Evolutionary conservation across 2,329 filamentous ascomycete genomes (phyloP).

Genomic region (Calonectria pteridis): DNA sequence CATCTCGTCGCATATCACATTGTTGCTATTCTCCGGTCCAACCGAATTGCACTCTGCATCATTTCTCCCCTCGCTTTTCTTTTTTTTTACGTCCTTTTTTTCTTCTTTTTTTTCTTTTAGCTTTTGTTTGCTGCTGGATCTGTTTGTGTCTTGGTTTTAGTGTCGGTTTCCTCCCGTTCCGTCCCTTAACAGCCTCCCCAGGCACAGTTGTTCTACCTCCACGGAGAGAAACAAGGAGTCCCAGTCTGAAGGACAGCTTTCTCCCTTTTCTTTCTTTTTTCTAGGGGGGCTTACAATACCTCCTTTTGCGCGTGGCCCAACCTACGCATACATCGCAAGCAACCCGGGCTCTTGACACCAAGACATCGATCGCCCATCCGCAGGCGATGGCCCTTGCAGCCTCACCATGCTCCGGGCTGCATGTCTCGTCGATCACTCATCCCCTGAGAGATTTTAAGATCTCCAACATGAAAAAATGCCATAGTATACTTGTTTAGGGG

Average conservation of each 20-base stretch:
- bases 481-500: background rate
- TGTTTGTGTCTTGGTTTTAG: background rate
- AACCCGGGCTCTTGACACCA: background rate
- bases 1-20: background rate
- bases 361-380: background rate
- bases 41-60: background rate
- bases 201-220: background rate
- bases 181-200: background rate
- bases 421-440: constrained; percentile 13
- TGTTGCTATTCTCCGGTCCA: background rate
- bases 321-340: background rate
- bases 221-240: background rate
- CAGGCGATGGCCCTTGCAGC: background rate
- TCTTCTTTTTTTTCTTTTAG: background rate
- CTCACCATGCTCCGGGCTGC: background rate
- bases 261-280: background rate
- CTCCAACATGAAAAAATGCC: background rate
- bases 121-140: background rate
- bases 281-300: no score
- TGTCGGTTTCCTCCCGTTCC: background rate
- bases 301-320: background rate
- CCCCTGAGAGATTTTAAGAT: background rate
- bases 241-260: background rate
- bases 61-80: background rate
- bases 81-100: no score